These are phyloP conservation scores for Stevia rebaudiana DNA, from an alignment of 140 eudicot genomes.

Conservation along the genomic window DNA sequence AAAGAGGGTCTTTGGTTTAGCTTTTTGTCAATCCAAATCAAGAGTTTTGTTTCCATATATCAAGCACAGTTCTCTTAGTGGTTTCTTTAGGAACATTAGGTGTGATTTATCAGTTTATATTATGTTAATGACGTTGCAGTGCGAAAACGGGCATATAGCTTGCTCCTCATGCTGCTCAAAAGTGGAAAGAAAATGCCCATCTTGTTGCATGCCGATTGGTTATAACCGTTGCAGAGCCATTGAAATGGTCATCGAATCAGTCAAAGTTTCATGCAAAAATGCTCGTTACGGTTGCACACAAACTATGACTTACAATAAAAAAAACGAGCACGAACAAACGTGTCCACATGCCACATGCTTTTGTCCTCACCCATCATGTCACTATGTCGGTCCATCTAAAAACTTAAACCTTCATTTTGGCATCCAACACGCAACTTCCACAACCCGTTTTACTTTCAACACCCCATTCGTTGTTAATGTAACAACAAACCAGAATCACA, in stretches of 20 bases:
- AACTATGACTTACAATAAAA: constrained; percentile 34
- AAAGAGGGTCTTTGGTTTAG: too few species aligned
- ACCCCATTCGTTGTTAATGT: constrained; percentile 28
- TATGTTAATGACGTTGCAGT: constrained; percentile 35
- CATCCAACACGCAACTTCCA: constrained; percentile 32
- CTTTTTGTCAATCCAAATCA: too few species aligned
- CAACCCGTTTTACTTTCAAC: constrained; percentile 38
- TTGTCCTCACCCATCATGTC: constrained; percentile 59
- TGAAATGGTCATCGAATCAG: constrained; percentile 65
- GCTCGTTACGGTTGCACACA: constrained; percentile 50
- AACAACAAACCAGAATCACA: constrained; percentile 17
- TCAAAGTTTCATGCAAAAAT: constrained; percentile 44
- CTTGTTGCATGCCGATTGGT: constrained; percentile 67
- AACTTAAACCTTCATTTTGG: constrained; percentile 46
- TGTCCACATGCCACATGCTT: constrained; percentile 47
- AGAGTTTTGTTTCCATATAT: neutral
- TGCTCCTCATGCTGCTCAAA: constrained; percentile 64
- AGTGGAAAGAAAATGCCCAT: constrained; percentile 51
- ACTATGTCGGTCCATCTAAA: constrained; percentile 34
- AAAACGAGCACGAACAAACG: constrained; percentile 39
- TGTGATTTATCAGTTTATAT: neutral
- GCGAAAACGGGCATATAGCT: constrained; percentile 77
- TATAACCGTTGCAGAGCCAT: constrained; percentile 71
- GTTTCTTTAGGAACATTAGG: neutral
- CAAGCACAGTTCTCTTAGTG: neutral